Percentiles rank a stretch among this genome's conserved stretches.
phyloP scores from a whole-genome alignment of 441 rosid species.

The Metrosideros polymorpha region DNA sequence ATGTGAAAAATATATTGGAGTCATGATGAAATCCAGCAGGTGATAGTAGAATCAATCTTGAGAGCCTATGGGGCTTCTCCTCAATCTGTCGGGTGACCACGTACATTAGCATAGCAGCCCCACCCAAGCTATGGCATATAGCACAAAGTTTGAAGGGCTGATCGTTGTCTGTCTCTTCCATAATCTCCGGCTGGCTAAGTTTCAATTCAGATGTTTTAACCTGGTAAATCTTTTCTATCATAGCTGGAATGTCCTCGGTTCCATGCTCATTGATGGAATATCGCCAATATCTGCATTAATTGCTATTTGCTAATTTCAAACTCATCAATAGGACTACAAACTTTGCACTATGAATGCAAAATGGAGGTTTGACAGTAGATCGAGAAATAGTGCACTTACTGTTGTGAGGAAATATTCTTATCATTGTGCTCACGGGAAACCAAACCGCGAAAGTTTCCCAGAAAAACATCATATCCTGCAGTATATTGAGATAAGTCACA shows the following conservation, averaged over 20 bases:
- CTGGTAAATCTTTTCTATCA: slow-evolving; percentile 85
- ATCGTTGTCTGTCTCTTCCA: slow-evolving; percentile 37
- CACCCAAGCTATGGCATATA: slow-evolving; percentile 87
- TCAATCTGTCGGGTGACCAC: slow-evolving; percentile 56
- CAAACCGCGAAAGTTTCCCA: slow-evolving; percentile 88
- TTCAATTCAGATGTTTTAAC: slow-evolving; percentile 77
- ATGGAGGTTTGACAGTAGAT: neutral
- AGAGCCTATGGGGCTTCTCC: slow-evolving; percentile 79
- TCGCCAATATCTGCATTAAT: slow-evolving; percentile 66
- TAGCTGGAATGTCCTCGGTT: slow-evolving; percentile 82
- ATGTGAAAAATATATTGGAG: slow-evolving; percentile 46
- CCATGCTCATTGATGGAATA: slow-evolving; percentile 96
- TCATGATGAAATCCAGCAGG: slow-evolving; percentile 98
- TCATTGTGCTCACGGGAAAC: slow-evolving; percentile 84
- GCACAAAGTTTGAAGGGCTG: slow-evolving; percentile 89
- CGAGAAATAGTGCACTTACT: slow-evolving; percentile 35
- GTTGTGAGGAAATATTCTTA: slow-evolving; percentile 67
- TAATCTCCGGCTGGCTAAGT: slow-evolving; percentile 40
- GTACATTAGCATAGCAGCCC: slow-evolving; percentile 88
- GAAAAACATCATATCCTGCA: slow-evolving; percentile 90
- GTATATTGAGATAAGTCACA: neutral
- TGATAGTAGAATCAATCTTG: slow-evolving; percentile 70
- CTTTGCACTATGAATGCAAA: neutral
- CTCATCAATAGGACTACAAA: neutral
- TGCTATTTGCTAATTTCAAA: neutral